Percentiles rank a stretch among this genome's conserved stretches.
Conservation (phyloP, 192 early-diverging fungal genomes). For the Cetraspora pellucida region DNA sequence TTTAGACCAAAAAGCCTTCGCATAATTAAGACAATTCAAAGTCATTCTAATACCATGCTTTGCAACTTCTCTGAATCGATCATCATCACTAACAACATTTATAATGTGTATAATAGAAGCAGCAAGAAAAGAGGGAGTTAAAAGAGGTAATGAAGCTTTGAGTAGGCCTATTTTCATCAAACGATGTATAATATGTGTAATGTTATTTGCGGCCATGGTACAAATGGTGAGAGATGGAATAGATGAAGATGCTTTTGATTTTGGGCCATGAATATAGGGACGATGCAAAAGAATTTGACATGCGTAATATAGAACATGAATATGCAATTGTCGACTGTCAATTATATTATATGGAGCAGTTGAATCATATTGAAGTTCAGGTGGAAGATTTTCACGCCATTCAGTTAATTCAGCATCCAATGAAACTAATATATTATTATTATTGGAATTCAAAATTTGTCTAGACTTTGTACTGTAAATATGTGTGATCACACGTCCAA, state of each 20-base stretch:
- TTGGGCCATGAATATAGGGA: slow-evolving; percentile 44
- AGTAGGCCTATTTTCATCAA: neutral
- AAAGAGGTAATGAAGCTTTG: neutral
- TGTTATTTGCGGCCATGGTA: slow-evolving; percentile 49
- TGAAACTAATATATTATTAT: slow-evolving; percentile 33
- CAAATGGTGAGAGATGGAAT: slow-evolving; percentile 43
- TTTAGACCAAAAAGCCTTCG: neutral
- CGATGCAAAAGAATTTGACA: slow-evolving; percentile 58
- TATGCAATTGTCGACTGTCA: slow-evolving; percentile 5
- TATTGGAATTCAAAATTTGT: slow-evolving; percentile 17
- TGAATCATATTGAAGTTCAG: slow-evolving; percentile 44
- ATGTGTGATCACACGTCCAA: slow-evolving; percentile 53
- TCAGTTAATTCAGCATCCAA: slow-evolving; percentile 39
- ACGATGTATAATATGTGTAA: slow-evolving; percentile 34
- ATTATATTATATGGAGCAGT: slow-evolving; percentile 15
- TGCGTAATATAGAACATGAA: slow-evolving; percentile 58
- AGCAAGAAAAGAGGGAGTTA: slow-evolving; percentile 9
- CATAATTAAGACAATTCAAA: slow-evolving; percentile 25
- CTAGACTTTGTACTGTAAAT: slow-evolving; percentile 51
- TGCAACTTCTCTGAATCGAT: slow-evolving; percentile 33
- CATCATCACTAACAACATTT: slow-evolving; percentile 31
- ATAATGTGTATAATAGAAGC: slow-evolving; percentile 26
- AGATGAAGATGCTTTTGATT: slow-evolving; percentile 33
- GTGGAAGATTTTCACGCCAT: slow-evolving; percentile 53
- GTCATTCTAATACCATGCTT: slow-evolving; percentile 34